phyloP scores from a whole-genome alignment of 148 eudicot species.

The Polygonum aviculare region DNA sequence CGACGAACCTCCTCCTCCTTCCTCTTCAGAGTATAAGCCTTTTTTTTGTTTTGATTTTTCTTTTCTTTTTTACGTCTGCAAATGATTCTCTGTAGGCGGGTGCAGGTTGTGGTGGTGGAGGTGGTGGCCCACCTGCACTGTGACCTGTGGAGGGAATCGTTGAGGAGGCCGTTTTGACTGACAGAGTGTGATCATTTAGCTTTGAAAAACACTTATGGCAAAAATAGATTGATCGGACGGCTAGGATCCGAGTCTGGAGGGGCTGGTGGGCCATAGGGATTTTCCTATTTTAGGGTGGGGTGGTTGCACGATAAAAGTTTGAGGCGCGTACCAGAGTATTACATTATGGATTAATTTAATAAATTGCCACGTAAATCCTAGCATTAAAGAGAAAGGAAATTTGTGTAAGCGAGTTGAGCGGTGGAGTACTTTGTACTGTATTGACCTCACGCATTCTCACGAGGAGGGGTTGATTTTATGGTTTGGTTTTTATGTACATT shows the following conservation, averaged over 20 bases:
- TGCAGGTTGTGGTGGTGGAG: not conserved
- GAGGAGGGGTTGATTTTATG: not conserved
- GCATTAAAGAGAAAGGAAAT: not conserved
- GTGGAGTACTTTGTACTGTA: slow-evolving; percentile 4
- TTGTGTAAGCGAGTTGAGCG: not conserved
- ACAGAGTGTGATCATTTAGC: not conserved
- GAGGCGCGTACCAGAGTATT: slow-evolving; percentile 1
- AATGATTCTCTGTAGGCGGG: slow-evolving; percentile 8
- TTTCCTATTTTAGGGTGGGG: slow-evolving; percentile 3
- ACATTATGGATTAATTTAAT: not conserved
- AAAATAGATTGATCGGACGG: not conserved
- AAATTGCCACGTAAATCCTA: not conserved
- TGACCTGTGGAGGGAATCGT: too few relatives aligned
- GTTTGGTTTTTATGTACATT: not conserved
- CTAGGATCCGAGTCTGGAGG: not conserved
- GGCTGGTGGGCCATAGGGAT: not conserved
- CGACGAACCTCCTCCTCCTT: not conserved
- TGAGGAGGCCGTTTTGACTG: not conserved
- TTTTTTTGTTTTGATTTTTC: not conserved
- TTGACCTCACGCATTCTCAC: slow-evolving; percentile 8
- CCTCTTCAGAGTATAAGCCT: not conserved
- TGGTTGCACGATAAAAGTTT: slow-evolving; percentile 2
- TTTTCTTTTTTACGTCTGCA: not conserved
- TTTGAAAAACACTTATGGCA: not conserved
- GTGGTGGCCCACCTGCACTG: not conserved